These are phyloP conservation scores for Penicillium coffeae DNA, from an alignment of 495 filamentous ascomycete species.

Conservation along the genomic window DNA sequence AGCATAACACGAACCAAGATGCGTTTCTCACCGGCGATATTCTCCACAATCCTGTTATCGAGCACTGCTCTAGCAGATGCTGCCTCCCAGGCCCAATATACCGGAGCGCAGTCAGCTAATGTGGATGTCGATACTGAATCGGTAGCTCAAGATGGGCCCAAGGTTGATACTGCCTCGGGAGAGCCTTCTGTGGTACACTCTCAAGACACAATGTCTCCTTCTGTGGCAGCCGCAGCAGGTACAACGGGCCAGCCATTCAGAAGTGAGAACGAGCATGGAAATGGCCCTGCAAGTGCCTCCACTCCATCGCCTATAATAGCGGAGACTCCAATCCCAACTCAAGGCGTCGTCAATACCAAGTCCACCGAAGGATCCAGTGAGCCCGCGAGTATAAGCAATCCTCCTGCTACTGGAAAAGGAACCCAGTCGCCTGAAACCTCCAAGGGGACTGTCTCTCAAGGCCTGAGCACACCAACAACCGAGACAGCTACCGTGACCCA, in stretches of 20 bases:
- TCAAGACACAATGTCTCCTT: no score
- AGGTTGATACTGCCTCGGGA: background rate
- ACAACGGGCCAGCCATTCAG: no score
- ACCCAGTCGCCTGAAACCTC: background rate
- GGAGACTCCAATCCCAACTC: background rate
- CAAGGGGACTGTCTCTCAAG: background rate
- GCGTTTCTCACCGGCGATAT: conserved; percentile 26
- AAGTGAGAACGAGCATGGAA: no score
- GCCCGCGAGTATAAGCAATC: background rate
- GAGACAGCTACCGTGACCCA: conserved; percentile 2
- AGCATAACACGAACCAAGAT: conserved; percentile 17
- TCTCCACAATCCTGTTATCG: conserved; percentile 31
- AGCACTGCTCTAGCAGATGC: conserved; percentile 26
- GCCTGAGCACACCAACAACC: background rate
- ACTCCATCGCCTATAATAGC: background rate
- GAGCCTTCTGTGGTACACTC: background rate
- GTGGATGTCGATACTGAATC: conserved; percentile 8
- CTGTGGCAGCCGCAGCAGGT: no score
- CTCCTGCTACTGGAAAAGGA: background rate
- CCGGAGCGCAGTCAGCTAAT: conserved; percentile 8
- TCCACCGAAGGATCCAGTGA: background rate
- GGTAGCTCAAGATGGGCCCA: background rate
- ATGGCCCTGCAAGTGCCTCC: background rate
- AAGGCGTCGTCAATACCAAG: background rate
- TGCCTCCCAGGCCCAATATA: conserved; percentile 7